These are phyloP conservation scores for Mycena pura DNA, from an alignment of 768 basidiomycete species.

Conservation along the genomic window DNA sequence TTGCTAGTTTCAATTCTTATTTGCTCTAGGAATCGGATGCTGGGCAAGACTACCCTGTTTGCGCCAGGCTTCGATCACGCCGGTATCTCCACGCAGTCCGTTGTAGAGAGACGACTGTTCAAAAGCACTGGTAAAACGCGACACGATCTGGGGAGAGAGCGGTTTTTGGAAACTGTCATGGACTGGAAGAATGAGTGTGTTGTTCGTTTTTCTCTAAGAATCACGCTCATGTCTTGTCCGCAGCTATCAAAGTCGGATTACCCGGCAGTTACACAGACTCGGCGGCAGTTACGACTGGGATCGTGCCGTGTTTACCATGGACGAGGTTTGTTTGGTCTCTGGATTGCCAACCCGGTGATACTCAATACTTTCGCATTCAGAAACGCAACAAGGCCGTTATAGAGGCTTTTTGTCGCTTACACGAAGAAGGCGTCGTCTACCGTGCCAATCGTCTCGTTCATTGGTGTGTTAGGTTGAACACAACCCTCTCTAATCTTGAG, in stretches of 20 bases:
- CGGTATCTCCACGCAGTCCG: constrained; percentile 97
- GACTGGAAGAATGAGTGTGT: constrained; percentile 97
- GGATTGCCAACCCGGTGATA: not conserved
- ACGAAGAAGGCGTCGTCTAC: constrained; percentile 92
- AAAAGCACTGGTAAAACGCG: constrained; percentile 83
- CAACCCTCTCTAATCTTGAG: constrained; percentile 97
- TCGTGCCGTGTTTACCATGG: constrained; percentile 95
- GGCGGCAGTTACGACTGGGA: constrained; percentile 97
- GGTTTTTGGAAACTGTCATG: constrained; percentile 89
- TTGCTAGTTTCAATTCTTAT: not conserved
- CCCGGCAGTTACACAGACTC: constrained; percentile 84
- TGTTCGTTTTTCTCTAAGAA: not conserved
- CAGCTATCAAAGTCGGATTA: constrained; percentile 94
- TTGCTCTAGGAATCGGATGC: constrained; percentile 86
- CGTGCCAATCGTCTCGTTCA: constrained; percentile 97
- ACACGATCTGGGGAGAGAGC: constrained; percentile 94
- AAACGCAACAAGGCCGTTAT: constrained; percentile 84
- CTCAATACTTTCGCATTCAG: constrained; percentile 39
- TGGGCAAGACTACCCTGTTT: constrained; percentile 88
- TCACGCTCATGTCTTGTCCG: not conserved
- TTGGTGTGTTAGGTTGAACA: constrained; percentile 97
- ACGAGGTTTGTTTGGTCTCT: constrained; percentile 59
- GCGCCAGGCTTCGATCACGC: constrained; percentile 98
- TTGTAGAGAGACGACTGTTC: constrained; percentile 91
- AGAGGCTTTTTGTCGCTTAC: constrained; percentile 89